Percentiles rank a stretch among this genome's conserved stretches.
Conservation (phyloP, 352 stramenopile genomes). For the Phytopythium delawarense region DNA sequence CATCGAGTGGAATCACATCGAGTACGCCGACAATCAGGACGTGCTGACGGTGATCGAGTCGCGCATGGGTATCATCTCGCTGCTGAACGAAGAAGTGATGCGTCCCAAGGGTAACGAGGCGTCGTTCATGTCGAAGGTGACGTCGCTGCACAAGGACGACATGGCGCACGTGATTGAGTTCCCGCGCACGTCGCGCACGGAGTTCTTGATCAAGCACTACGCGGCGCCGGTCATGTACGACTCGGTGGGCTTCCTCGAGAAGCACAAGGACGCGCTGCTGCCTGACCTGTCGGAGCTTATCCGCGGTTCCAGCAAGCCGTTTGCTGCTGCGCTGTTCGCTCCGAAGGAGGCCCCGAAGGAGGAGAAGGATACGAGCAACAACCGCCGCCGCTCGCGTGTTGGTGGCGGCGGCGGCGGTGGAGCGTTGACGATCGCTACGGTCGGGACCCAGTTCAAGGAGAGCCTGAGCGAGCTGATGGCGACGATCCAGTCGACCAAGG, state of each 20-base stretch:
- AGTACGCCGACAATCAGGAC: conserved; percentile 89
- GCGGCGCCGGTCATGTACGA: conserved; percentile 91
- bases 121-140: conserved; percentile 72
- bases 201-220: conserved; percentile 95
- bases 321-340: conserved; percentile 50
- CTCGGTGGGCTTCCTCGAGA: conserved; percentile 91
- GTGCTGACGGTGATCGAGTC: conserved; percentile 88
- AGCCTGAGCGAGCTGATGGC: conserved; percentile 92
- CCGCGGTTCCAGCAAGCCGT: conserved; percentile 57
- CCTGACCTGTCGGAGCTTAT: conserved; percentile 90
- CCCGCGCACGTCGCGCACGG: conserved; percentile 61
- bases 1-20: conserved; percentile 93
- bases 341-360: conserved; percentile 28
- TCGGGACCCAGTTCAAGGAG: conserved; percentile 84
- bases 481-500: conserved; percentile 92
- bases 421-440: conserved; percentile 54
- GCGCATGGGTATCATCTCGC: conserved; percentile 82
- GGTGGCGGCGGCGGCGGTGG: conserved; percentile 30
- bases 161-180: conserved; percentile 72
- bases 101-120: conserved; percentile 85
- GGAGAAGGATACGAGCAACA: conserved; percentile 12
- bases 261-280: conserved; percentile 93
- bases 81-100: conserved; percentile 89
- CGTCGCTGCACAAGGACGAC: conserved; percentile 75
- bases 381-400: background rate